phyloP scores from a whole-genome alignment of 345 rosid genomes.

The Punica granatum region DNA sequence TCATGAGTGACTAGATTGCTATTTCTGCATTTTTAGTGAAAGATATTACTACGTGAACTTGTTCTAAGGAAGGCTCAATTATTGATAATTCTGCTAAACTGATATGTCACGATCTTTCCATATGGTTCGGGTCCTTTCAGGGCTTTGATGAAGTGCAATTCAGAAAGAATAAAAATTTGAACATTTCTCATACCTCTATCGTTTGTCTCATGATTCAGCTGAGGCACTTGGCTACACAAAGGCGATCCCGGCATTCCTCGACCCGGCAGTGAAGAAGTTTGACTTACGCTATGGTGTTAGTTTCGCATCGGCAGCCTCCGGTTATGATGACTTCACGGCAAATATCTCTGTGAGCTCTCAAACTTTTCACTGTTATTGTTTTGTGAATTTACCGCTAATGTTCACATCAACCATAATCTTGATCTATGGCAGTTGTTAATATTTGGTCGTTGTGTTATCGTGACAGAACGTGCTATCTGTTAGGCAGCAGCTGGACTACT shows the following conservation, averaged over 20 bases:
- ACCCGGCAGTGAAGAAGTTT: slow-evolving; percentile 33
- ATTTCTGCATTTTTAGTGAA: neutral
- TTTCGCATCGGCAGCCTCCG: slow-evolving; percentile 91
- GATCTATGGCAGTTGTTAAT: neutral
- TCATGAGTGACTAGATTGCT: too few species aligned
- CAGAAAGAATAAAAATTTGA: too few species aligned
- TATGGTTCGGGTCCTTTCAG: too few species aligned
- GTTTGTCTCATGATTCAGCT: slow-evolving; percentile 27
- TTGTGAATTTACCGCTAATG: neutral
- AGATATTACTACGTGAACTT: too few species aligned
- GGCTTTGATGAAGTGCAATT: too few species aligned
- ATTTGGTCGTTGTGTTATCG: neutral
- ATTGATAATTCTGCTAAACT: too few species aligned
- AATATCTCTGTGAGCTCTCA: slow-evolving; percentile 52
- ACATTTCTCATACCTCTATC: too few species aligned
- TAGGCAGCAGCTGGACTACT: slow-evolving; percentile 48
- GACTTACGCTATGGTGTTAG: slow-evolving; percentile 69
- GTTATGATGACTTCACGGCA: slow-evolving; percentile 82
- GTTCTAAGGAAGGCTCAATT: too few species aligned
- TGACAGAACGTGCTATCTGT: slow-evolving; percentile 57
- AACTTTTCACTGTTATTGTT: neutral
- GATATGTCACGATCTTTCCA: too few species aligned
- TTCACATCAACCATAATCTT: neutral
- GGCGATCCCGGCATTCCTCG: slow-evolving; percentile 60
- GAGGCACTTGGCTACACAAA: slow-evolving; percentile 56